Percentiles rank a stretch among this genome's conserved stretches.
phyloP scores from a whole-genome alignment of 2,329 filamentous ascomycete species.

The Drechslerella coelobrocha region DNA sequence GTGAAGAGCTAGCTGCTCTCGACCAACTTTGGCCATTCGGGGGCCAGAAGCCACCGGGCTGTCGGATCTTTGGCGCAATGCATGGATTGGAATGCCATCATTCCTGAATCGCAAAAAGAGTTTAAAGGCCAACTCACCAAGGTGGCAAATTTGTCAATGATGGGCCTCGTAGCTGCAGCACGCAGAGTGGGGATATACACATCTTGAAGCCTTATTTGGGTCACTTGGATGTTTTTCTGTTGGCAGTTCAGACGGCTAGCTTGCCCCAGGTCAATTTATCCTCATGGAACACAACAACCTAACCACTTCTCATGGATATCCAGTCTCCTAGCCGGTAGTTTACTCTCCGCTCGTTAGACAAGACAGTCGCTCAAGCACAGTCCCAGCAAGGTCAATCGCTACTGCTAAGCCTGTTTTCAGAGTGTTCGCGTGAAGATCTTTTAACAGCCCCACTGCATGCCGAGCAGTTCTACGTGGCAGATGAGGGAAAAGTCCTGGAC shows the following conservation, averaged over 20 bases:
- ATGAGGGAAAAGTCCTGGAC: neutral
- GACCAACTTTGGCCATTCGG: neutral
- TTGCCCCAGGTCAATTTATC: neutral
- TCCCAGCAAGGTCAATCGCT: constrained; percentile 46
- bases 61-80: constrained; percentile 2
- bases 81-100: neutral
- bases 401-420: constrained; percentile 30
- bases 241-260: too few relatives aligned
- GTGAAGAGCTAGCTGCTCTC: neutral
- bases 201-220: too few relatives aligned
- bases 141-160: neutral
- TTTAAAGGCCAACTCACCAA: neutral
- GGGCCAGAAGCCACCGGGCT: neutral
- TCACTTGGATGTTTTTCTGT: too few relatives aligned
- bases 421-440: constrained; percentile 31
- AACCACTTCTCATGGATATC: too few relatives aligned
- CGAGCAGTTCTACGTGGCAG: constrained; percentile 35
- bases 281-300: too few relatives aligned
- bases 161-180: neutral
- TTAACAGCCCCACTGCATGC: constrained; percentile 37
- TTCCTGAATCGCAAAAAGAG: neutral
- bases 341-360: too few relatives aligned
- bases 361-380: constrained; percentile 6
- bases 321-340: neutral
- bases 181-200: neutral